Conservation (phyloP, 2,329 filamentous ascomycete species). For the Fusarium paranaense region DNA sequence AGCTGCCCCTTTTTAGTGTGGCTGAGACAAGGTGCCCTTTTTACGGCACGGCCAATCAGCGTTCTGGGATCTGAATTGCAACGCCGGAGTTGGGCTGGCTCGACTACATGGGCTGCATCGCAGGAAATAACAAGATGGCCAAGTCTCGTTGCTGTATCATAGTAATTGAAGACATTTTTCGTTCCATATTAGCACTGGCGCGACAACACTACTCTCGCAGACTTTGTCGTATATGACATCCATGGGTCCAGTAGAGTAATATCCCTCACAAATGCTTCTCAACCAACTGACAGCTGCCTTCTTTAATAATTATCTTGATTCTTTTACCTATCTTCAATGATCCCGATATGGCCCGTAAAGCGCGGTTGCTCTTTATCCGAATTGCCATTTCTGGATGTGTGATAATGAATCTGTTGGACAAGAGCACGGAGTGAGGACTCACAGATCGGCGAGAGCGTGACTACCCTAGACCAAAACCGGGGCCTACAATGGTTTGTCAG, state of each 20-base stretch:
- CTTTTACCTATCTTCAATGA: neutral
- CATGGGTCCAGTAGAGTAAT: accelerated
- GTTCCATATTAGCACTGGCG: neutral
- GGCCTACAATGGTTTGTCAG: neutral
- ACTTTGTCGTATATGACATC: neutral
- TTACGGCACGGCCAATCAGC: neutral
- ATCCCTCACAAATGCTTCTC: neutral
- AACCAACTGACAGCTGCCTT: neutral
- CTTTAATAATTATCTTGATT: neutral
- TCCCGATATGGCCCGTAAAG: neutral
- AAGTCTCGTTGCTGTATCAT: neutral
- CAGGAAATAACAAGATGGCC: neutral
- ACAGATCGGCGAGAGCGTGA: neutral
- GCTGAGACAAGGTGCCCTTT: neutral
- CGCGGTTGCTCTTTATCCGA: neutral
- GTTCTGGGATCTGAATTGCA: neutral
- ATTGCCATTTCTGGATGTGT: neutral
- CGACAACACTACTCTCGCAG: neutral
- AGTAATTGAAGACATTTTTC: neutral
- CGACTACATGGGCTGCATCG: neutral
- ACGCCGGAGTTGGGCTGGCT: neutral
- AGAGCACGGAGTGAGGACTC: neutral
- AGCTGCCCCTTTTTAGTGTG: neutral
- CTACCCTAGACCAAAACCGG: neutral
- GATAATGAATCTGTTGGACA: neutral